Percentiles rank a stretch among this genome's conserved stretches.
phyloP scores from a whole-genome alignment of 73 alveolate genomes.

The Blepharisma stoltei region DNA sequence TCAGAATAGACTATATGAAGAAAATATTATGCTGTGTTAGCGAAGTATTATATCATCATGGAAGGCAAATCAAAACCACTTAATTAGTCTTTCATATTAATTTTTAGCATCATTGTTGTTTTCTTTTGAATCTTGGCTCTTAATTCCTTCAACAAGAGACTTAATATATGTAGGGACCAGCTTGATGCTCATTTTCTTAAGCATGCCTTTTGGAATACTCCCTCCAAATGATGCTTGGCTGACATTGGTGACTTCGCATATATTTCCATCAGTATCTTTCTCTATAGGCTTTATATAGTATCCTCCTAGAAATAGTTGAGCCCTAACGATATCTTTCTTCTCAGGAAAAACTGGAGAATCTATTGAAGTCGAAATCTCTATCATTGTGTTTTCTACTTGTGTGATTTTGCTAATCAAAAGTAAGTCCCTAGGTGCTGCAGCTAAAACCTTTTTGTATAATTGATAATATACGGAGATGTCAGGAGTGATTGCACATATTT shows the following conservation, averaged over 20 bases:
- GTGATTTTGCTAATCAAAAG: not conserved
- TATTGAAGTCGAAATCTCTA: constrained; percentile 5
- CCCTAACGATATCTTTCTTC: not conserved
- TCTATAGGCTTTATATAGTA: not conserved
- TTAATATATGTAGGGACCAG: not conserved
- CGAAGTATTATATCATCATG: not conserved
- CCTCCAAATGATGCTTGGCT: constrained; percentile 14
- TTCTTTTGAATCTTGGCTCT: not conserved
- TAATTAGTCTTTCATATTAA: too few species aligned
- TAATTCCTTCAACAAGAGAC: constrained; percentile 22
- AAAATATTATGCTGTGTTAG: constrained; percentile 57
- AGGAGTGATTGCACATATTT: constrained; percentile 7
- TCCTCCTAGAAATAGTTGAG: not conserved
- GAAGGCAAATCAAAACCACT: too few species aligned
- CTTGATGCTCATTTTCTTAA: constrained; percentile 6
- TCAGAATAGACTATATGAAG: constrained; percentile 67
- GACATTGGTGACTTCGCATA: not conserved
- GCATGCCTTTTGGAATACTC: not conserved
- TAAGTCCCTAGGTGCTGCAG: constrained; percentile 4
- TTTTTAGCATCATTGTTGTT: too few species aligned
- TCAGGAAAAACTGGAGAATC: not conserved
- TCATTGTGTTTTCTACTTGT: not conserved
- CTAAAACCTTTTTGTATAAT: not conserved
- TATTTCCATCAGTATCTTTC: constrained; percentile 7
- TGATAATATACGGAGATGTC: constrained; percentile 19